Conservation (phyloP, 2,329 filamentous ascomycete species). For the Talaromyces sp. region DNA sequence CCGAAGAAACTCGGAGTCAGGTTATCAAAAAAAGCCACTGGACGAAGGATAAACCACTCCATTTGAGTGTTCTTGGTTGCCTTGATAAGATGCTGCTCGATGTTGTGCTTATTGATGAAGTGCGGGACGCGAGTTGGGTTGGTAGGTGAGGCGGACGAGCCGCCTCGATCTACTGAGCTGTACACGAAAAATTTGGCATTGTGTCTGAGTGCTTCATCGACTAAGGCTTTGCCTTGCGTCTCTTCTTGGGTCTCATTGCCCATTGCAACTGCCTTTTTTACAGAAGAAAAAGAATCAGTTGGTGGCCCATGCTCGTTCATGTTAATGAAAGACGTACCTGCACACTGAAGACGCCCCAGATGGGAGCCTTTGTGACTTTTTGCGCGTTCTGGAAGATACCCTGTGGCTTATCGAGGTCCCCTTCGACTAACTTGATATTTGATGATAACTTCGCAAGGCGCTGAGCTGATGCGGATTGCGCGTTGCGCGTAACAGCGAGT, state of each 20-base stretch:
- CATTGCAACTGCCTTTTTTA: neutral
- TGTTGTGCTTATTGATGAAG: slow-evolving; percentile 59
- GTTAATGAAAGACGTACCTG: slow-evolving; percentile 41
- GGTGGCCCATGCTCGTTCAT: neutral
- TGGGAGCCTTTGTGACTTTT: slow-evolving; percentile 32
- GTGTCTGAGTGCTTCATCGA: slow-evolving; percentile 55
- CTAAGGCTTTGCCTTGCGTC: slow-evolving; percentile 55
- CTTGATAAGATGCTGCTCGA: slow-evolving; percentile 59
- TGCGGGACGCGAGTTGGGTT: slow-evolving; percentile 57
- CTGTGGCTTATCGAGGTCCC: slow-evolving; percentile 52
- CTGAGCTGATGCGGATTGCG: slow-evolving; percentile 50
- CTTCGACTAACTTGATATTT: slow-evolving; percentile 55
- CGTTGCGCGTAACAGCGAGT: slow-evolving; percentile 59
- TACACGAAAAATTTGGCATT: slow-evolving; percentile 61
- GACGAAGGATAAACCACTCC: slow-evolving; percentile 60
- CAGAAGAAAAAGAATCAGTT: neutral
- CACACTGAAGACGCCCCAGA: slow-evolving; percentile 62
- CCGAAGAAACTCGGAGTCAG: slow-evolving; percentile 46
- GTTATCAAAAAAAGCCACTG: slow-evolving; percentile 62
- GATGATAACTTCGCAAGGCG: slow-evolving; percentile 45
- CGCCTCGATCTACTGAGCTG: slow-evolving; percentile 61
- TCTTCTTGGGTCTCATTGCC: slow-evolving; percentile 38
- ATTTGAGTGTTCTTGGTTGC: slow-evolving; percentile 45
- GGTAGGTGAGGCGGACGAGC: slow-evolving; percentile 47
- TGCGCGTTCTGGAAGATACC: slow-evolving; percentile 50